phyloP scores from a whole-genome alignment of 441 rosid species.

The Pelargonium citronellum region DNA sequence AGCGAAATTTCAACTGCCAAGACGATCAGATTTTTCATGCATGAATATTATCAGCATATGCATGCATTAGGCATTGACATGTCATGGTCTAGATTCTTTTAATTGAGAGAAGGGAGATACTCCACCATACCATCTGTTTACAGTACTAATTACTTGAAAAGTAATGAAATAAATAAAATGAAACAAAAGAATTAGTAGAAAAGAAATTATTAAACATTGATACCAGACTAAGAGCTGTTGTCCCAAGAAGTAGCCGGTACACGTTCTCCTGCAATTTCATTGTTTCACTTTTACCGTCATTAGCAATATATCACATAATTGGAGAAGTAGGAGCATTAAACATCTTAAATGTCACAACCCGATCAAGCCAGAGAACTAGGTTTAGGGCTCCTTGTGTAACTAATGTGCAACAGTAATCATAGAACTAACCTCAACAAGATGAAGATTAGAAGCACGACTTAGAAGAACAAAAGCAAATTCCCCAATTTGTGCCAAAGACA shows the following conservation, averaged over 20 bases:
- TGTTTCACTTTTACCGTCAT: slow-evolving; percentile 13
- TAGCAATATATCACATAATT: too few relatives aligned
- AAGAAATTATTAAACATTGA: neutral
- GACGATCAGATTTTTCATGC: too few relatives aligned
- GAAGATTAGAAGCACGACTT: slow-evolving; percentile 31
- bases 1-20: too few relatives aligned
- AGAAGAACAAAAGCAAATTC: slow-evolving; percentile 33
- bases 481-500: slow-evolving; percentile 31
- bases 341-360: too few relatives aligned
- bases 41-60: neutral
- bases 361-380: too few relatives aligned
- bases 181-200: neutral
- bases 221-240: slow-evolving; percentile 31
- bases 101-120: neutral
- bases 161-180: neutral
- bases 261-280: slow-evolving; percentile 25
- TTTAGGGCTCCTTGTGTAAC: neutral
- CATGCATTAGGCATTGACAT: neutral
- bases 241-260: slow-evolving; percentile 28
- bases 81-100: neutral
- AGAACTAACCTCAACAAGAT: slow-evolving; percentile 30
- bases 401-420: neutral
- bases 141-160: too few relatives aligned
- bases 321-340: too few relatives aligned
- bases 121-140: neutral